These are phyloP conservation scores for Cardamine chenopodiifolia DNA, from an alignment of 345 rosid genomes.

Conservation along the genomic window DNA sequence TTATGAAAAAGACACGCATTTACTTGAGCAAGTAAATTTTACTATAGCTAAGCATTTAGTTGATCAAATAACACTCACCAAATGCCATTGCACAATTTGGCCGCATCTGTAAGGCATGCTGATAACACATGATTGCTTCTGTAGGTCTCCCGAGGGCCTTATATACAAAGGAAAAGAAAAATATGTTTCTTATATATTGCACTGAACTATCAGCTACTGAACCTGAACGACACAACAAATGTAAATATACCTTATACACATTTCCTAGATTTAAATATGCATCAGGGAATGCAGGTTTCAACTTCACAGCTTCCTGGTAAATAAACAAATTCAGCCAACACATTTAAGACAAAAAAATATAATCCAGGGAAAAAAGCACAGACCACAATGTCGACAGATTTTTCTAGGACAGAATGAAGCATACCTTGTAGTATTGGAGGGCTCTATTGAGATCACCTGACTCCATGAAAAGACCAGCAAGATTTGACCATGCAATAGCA, in stretches of 20 bases:
- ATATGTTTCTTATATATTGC: constrained; percentile 44
- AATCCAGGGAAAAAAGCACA: background rate
- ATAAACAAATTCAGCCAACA: constrained; percentile 28
- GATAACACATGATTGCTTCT: constrained; percentile 91
- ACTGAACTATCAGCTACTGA: constrained; percentile 44
- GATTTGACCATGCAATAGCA: constrained; percentile 99
- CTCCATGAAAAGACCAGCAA: constrained; percentile 99
- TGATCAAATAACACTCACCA: constrained; percentile 58
- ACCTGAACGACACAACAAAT: constrained; percentile 32
- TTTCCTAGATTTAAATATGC: constrained; percentile 96
- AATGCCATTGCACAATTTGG: constrained; percentile 82
- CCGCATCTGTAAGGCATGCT: constrained; percentile 81
- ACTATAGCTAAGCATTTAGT: background rate
- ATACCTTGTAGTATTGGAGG: constrained; percentile 92
- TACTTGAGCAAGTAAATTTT: constrained; percentile 23
- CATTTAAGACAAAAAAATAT: constrained; percentile 2
- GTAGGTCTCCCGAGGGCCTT: constrained; percentile 95
- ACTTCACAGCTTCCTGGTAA: constrained; percentile 91
- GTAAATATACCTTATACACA: constrained; percentile 86
- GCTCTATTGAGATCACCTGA: constrained; percentile 94
- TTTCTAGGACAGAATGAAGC: constrained; percentile 26
- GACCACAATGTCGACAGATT: background rate
- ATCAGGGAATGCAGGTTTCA: constrained; percentile 89
- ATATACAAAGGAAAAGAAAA: constrained; percentile 47
- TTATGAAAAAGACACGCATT: background rate